These are phyloP conservation scores for Dispira simplex DNA, from an alignment of 192 early-diverging fungal genomes.

Conservation along the genomic window DNA sequence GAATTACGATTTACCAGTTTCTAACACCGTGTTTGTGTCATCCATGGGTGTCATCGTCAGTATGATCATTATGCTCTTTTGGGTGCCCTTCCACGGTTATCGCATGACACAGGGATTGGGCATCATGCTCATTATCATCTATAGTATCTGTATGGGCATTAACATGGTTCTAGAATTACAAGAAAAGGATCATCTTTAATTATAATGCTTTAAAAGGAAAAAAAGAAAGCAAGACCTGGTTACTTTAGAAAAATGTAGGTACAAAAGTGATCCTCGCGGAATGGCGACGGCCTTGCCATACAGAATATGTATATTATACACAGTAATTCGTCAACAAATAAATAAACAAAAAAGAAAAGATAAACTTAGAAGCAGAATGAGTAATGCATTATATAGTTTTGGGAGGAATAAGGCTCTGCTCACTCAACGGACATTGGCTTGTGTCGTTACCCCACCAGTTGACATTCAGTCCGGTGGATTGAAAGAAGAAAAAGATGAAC, in stretches of 20 bases:
- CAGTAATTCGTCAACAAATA: no score
- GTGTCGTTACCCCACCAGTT: conserved; percentile 29
- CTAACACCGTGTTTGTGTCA: conserved; percentile 52
- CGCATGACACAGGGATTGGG: conserved; percentile 44
- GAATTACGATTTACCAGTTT: conserved; percentile 38
- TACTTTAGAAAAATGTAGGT: no score
- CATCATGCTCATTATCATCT: conserved; percentile 34
- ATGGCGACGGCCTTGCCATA: no score
- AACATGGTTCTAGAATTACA: conserved; percentile 44
- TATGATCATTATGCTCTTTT: conserved; percentile 35
- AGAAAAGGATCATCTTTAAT: not conserved
- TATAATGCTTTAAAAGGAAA: no score
- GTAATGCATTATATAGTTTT: no score
- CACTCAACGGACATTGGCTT: conserved; percentile 19
- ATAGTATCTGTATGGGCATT: conserved; percentile 36
- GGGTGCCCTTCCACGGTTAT: conserved; percentile 44
- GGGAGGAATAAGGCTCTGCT: no score
- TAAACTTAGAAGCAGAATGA: no score
- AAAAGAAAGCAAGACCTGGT: no score
- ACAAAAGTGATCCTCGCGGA: no score
- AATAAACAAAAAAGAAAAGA: no score
- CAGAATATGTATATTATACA: no score
- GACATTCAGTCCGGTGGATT: conserved; percentile 17
- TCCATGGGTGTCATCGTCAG: conserved; percentile 47
- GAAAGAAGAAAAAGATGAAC: conserved; percentile 24